Evolutionary conservation across 106 monocot genomes (phyloP), one percentile per base, ranked within the genome.

Genomic region (Allium fistulosum): DNA sequence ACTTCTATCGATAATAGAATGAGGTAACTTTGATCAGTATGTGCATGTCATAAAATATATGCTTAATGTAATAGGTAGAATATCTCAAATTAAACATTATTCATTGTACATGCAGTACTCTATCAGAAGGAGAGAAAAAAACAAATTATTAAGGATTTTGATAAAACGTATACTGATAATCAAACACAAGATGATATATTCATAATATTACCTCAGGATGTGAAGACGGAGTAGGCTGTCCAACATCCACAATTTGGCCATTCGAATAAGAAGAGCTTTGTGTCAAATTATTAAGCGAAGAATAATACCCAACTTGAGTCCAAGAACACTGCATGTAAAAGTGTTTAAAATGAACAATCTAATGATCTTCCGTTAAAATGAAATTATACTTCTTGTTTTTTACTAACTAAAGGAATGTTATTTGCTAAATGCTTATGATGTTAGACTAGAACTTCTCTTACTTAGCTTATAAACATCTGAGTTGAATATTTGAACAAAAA

Each of bases 141-240:
- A 2, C 9, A 8, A 55, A 55, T 55, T 55, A 55, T 55, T 2
- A 55, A 55, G 4, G 11, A 55, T 11, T 55, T 12, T 55, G 53
- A 55, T 2, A 55, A 11, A 55, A 55, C 53, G 1, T 55, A 3
- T 15, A 55, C 13, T 15, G 53, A 12, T 55, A 8, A 12, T 55
- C 53, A 55, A 55, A 8, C 15, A 55, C 1, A 5, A 55, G 0
- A 55, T 6, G 11, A 8, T 12, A 55, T 55, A 55, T 55, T 55
- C 15, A 55, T 48, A 47, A 51, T 13, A 58, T 45, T 84, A 90
- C 94, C 87, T 85, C 56, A 63, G 94, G 94, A 55, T 94, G 94
- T 65, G 90, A 81, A 12, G n/a, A 14, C 14, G 71, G 66, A 70
- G 87, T 85, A 56, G 94, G 94, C 77, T 94, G 94, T 17, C 94